These are phyloP conservation scores for Phellinidium pouzarii DNA, from an alignment of 1,284 basidiomycete genomes.

Conservation along the genomic window DNA sequence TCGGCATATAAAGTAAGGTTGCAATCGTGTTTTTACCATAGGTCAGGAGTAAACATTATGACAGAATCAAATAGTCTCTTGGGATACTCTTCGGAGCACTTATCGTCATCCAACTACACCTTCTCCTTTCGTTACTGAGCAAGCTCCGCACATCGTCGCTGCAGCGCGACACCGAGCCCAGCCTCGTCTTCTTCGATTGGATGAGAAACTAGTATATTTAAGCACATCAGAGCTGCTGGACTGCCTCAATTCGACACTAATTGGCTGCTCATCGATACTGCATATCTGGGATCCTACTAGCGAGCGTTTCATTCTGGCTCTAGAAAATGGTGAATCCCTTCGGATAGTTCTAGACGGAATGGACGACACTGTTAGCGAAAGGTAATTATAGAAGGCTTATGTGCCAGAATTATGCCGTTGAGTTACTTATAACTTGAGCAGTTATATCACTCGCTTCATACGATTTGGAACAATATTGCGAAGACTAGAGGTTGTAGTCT, in stretches of 20 bases:
- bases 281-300: constrained; percentile 49
- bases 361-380: constrained; percentile 46
- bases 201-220: constrained; percentile 35
- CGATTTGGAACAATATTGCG: constrained; percentile 57
- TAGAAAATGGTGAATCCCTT: constrained; percentile 27
- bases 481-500: constrained; percentile 51
- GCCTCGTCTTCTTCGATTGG: constrained; percentile 34
- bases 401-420: no score
- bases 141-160: constrained; percentile 41
- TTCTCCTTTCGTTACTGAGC: constrained; percentile 60
- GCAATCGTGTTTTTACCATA: background rate
- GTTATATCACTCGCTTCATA: constrained; percentile 54
- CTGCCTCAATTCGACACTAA: constrained; percentile 46
- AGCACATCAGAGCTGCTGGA: constrained; percentile 40
- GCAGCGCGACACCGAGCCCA: constrained; percentile 41
- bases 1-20: background rate
- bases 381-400: no score
- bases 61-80: constrained; percentile 9
- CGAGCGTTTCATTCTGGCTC: constrained; percentile 44
- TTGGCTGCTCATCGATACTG: constrained; percentile 59
- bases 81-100: constrained; percentile 42
- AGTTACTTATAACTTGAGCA: constrained; percentile 23
- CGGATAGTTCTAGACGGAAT: constrained; percentile 45
- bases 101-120: constrained; percentile 26
- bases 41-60: background rate